Evolutionary conservation across 768 basidiomycete species (phyloP), one percentile per base, ranked within the genome.

Genomic region (Kwoniella pini): DNA sequence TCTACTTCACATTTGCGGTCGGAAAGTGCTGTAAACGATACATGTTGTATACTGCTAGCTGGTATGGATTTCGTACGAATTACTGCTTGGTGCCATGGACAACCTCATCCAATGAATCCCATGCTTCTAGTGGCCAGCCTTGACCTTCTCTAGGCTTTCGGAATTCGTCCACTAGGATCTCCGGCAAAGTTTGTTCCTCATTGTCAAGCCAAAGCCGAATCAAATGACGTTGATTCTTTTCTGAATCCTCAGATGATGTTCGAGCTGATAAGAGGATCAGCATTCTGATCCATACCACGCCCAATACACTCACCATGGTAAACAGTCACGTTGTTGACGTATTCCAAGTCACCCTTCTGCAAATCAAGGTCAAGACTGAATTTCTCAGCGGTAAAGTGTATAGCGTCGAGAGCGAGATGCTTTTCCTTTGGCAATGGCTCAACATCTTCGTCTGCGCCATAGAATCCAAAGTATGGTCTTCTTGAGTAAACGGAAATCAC

Each of bases 331-430:
- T 69, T 69, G 54, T 65, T 65, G 49, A 69, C 62, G 31, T 62
- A 69, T 57, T 69, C 67, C 4, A 69, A 50, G 46, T 69, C 67
- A 31, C 67, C 67, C 27, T 62, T 64, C 33, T 69, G 28, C 6
- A 69, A 54, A 42, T 69, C 54, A 4, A 69, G 28, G 42, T 69
- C 67, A 15, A 69, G 28, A 45, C 64, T 58, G 64, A 48, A 63
- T 19, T 63, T 57, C 50, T 69, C 67, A 5, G 67, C 67, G 4
- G 64, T 65, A 49, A 65, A 69, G 49, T 69, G 67, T 9, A 69
- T 28, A 1, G 67, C 67, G 43, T 69, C 67, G 17, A 69, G 54
- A 1, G 67, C 67, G 15, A 69, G 50, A 50, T 69, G 67, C 30
- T 69, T 65, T 42, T 59, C 64, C 42, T 24, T 21, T 0, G 67